phyloP scores from a whole-genome alignment of 192 early-diverging fungal genomes.

The Radiomyces spectabilis region DNA sequence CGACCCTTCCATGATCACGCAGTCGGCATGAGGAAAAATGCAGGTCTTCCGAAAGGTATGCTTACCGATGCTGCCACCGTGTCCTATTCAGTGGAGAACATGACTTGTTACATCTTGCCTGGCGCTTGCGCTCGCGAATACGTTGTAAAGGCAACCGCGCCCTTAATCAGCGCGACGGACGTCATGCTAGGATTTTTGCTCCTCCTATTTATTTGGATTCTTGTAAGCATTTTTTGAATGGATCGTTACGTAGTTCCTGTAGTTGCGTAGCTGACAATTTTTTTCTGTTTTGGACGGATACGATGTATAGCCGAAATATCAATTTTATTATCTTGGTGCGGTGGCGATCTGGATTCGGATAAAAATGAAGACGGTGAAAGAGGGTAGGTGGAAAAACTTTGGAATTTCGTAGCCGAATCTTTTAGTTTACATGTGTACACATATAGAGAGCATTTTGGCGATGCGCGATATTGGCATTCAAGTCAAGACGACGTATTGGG shows the following conservation, averaged over 20 bases:
- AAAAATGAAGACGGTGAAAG: conserved; percentile 25
- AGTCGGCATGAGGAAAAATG: too few relatives aligned
- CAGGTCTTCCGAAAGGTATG: too few relatives aligned
- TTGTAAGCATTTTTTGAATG: too few relatives aligned
- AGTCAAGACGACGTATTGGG: conserved; percentile 48
- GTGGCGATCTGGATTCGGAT: conserved; percentile 16
- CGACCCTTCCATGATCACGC: too few relatives aligned
- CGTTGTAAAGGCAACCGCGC: background rate
- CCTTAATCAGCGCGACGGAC: background rate
- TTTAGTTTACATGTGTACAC: too few relatives aligned
- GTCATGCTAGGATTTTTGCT: background rate
- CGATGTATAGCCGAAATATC: background rate
- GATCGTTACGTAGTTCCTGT: background rate
- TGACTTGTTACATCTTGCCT: conserved; percentile 6
- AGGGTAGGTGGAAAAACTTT: too few relatives aligned
- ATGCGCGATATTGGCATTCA: conserved; percentile 66
- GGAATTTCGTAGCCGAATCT: too few relatives aligned
- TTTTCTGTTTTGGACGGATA: background rate
- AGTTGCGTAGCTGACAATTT: background rate
- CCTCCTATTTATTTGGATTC: conserved; percentile 1
- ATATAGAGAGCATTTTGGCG: conserved; percentile 54
- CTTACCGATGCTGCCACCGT: too few relatives aligned
- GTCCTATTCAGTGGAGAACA: background rate
- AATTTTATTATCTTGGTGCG: background rate
- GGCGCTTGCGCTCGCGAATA: conserved; percentile 2